Conservation (phyloP, 1,284 basidiomycete species). For the Takashimella tepidaria region DNA sequence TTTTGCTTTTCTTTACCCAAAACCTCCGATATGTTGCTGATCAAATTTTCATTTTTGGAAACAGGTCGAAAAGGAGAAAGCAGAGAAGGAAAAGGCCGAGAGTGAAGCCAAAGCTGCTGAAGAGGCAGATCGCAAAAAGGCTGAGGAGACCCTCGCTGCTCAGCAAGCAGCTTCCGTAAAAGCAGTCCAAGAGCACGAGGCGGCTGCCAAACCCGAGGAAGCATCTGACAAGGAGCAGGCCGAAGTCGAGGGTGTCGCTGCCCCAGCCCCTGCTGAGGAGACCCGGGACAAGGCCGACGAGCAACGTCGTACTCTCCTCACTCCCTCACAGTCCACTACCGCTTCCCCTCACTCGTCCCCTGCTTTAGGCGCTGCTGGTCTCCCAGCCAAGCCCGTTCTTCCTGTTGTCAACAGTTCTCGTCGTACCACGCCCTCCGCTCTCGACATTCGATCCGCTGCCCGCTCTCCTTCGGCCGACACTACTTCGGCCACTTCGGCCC, state of each 20-base stretch:
- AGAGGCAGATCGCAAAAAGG: constrained; percentile 33
- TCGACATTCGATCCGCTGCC: constrained; percentile 57
- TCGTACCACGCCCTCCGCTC: constrained; percentile 57
- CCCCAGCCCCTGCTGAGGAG: constrained; percentile 20
- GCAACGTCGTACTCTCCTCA: constrained; percentile 25
- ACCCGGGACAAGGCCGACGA: constrained; percentile 28
- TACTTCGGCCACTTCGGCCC: constrained; percentile 58
- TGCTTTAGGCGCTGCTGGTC: constrained; percentile 38
- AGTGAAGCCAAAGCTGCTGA: constrained; percentile 29
- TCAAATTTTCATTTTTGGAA: too few relatives aligned
- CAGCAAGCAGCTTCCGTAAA: constrained; percentile 38
- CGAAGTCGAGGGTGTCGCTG: constrained; percentile 18
- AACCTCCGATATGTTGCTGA: too few relatives aligned
- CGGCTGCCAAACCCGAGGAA: constrained; percentile 35
- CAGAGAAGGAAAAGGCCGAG: constrained; percentile 47
- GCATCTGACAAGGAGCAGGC: constrained; percentile 50
- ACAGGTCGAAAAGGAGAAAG: constrained; percentile 46
- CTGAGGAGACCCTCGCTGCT: constrained; percentile 16
- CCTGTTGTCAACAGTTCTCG: constrained; percentile 32
- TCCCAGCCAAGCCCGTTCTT: constrained; percentile 46
- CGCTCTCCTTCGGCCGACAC: constrained; percentile 35
- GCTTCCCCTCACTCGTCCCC: constrained; percentile 39
- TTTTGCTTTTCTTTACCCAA: too few relatives aligned
- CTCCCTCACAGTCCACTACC: constrained; percentile 29
- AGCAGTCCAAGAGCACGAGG: constrained; percentile 30